Base-by-base conservation (phyloP, 768 basidiomycete species). In the Boletus rubropictus region DNA sequence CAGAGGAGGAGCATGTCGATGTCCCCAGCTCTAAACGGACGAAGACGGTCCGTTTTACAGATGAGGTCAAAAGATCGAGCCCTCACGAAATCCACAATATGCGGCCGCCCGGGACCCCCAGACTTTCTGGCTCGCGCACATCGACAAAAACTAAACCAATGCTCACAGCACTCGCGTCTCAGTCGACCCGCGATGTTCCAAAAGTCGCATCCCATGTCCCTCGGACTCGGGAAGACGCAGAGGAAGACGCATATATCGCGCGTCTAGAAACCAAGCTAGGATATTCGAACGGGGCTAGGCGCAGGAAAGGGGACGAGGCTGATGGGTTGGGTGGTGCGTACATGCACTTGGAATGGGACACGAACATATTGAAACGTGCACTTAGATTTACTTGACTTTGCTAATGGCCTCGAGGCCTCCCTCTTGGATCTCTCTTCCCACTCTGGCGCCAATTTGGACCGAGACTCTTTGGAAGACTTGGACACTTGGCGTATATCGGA, bases 221-320 rank as follows among this genome's bases (percentile, higher is more conserved):
- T 21, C 70, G 64, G 21, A 65, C 65, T 6, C 69, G 61, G 27
- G 67, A 69, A 47, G 78, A 89, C 50, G 66, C 72, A 25, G 76
- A 85, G 28, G 94, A 98, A 56, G 92, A 94, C 58, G 75, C 77
- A 0, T 90, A 94, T 60, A 96, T 97, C 36, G 76, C 81, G 0
- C 83, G 86, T 67, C 69, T 96, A 10, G 94, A 97, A 64, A 71
- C 76, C 0, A 85, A 83, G 63, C 75, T 96, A 15, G 82, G 87
- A 3, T 72, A 82, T 36, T 10, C 56, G 42, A 64, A 29, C 69
- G 75, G 48, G 60, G 69, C 37, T 65, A 71, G 47, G 68, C 74
- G 75, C 52, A 75, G 64, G 15, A 72, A 67, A 21, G 69, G 66
- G 0, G 61, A 74, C 28, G 84, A 81, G 32, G 80, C 79, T 2